Base-by-base conservation (phyloP, 106 monocot species). In the Agapanthus africanus region DNA sequence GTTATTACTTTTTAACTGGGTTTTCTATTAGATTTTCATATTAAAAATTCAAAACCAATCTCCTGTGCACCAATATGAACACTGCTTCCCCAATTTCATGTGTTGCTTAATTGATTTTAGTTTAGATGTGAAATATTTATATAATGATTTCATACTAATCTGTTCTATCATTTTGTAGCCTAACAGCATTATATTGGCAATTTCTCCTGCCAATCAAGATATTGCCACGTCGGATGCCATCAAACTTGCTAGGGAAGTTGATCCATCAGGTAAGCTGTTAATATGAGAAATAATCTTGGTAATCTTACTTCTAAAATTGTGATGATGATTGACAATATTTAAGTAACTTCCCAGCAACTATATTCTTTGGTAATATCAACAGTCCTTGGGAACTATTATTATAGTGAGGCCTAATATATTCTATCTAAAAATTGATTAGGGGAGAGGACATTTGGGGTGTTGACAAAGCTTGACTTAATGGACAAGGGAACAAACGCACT, bases 391-490 rank as follows among this genome's bases (percentile, higher is more conserved):
- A 14, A 33, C 32, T 61, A 3, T 28, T 61, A 19, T 61, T 59
- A 5, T 36, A 3, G n/a, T 35, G 7, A 16, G 26, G 19, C 36
- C 33, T 61, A 61, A 36, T 61, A 7, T 4, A 61, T n/a, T 36
- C 28, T 36, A 6, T 57, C 35, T 35, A 19, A 36, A 66, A 42
- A 8, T 28, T 73, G 10, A 16, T 49, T 59, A 86, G 86, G 86
- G 40, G 82, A 86, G 54, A 82, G 86, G 70, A 86, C 86, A 32
- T 86, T 86, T 68, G 86, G 86, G 26, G 86, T 86, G 47, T 31
- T 86, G 38, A 86, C 86, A 44, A 86, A 86, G 71, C 79, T 86
- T 19, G 86, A 86, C 76, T 49, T 86, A 40, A 86, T 86, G 82
- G 86, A 86, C 40, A 86, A 82, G 72, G 86, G 86, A 65, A 86